Evolutionary conservation across 306 rosid species (phyloP), one percentile per base, ranked within the genome.

Genomic region (Acmispon strigosus): DNA sequence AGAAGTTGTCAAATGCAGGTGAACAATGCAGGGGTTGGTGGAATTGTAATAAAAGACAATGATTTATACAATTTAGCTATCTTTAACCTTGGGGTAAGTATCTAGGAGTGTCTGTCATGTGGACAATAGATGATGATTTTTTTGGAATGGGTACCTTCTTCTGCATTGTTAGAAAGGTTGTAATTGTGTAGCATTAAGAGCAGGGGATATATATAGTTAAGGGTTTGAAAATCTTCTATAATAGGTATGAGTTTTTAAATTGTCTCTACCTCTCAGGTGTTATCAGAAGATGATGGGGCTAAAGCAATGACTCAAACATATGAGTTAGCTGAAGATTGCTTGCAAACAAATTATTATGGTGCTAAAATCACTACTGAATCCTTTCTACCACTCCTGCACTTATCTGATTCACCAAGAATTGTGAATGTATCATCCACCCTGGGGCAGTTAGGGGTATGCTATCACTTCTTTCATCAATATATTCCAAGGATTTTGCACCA

Each of bases 311-410:
- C 8, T 6, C 69, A 84, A 59, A 72, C 80, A 29, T 78, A 66
- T 14, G 86, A 84, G 41, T 62, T 52, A 67, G 74, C 81, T 3
- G 62, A 82, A 73, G 82, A 82, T 55, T 88, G 94, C 54, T 22
- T 84, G 42, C 24, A 77, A 54, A 80, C 45, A 80, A 75, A 75
- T 42, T 75, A 80, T 24, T 80, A 75, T 70, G 80, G 77, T 0
- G 45, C 77, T n/a, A 80, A 75, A 75, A 27, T 34, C 41, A 75
- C 74, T 14, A 0, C 22, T 0, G 53, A 80, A 56, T 59, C 70
- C 16, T 70, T 75, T 41, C 4, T 80, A 0, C 80, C 80, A 14
- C 74, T 80, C 10, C 64, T 80, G 0, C 37, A 48, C 3, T 56
- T 76, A 37, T 76, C 75, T 39, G 64, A 76, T 48, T 76, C 70